A percentile compares a stretch with the other conserved stretches of the same genome.
Evolutionary conservation across 805 yeast species (phyloP).

Genomic region (Barnettozyma botsteinii): DNA sequence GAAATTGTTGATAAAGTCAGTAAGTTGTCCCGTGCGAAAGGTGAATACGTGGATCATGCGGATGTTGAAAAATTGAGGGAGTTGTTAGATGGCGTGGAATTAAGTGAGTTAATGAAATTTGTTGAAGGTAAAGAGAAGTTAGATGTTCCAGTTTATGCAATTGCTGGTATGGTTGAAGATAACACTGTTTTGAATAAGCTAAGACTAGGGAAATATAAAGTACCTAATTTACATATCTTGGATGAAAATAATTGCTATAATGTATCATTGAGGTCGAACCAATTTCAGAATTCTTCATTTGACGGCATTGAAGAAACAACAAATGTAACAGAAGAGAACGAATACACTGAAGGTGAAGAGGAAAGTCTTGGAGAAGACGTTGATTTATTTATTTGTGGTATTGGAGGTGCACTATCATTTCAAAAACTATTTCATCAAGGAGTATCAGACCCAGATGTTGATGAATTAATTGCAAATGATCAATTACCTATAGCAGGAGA

Average conservation of each 20-base stretch:
- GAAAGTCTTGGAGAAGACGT: slow-evolving; percentile 30
- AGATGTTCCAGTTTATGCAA: slow-evolving; percentile 64
- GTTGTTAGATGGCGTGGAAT: slow-evolving; percentile 30
- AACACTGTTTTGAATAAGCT: slow-evolving; percentile 59
- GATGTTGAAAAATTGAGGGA: slow-evolving; percentile 29
- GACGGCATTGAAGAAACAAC: neutral
- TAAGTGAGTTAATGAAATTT: slow-evolving; percentile 49
- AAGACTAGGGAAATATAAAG: slow-evolving; percentile 43
- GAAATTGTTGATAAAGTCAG: slow-evolving; percentile 46
- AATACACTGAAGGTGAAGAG: neutral
- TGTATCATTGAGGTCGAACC: slow-evolving; percentile 20
- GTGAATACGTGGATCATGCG: slow-evolving; percentile 34
- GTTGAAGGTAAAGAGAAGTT: slow-evolving; percentile 37
- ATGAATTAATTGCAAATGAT: slow-evolving; percentile 17
- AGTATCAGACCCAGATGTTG: slow-evolving; percentile 26
- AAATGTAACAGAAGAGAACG: neutral
- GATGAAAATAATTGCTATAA: slow-evolving; percentile 50
- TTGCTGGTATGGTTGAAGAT: slow-evolving; percentile 75
- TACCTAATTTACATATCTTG: slow-evolving; percentile 54
- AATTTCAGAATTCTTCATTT: neutral
- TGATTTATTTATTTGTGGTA: slow-evolving; percentile 53
- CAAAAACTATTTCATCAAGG: slow-evolving; percentile 68
- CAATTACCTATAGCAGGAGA: slow-evolving; percentile 51
- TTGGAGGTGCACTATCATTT: slow-evolving; percentile 66
- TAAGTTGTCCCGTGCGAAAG: slow-evolving; percentile 41